These are phyloP conservation scores for Kwoniella pini DNA, from an alignment of 768 basidiomycete species.

Conservation along the genomic window DNA sequence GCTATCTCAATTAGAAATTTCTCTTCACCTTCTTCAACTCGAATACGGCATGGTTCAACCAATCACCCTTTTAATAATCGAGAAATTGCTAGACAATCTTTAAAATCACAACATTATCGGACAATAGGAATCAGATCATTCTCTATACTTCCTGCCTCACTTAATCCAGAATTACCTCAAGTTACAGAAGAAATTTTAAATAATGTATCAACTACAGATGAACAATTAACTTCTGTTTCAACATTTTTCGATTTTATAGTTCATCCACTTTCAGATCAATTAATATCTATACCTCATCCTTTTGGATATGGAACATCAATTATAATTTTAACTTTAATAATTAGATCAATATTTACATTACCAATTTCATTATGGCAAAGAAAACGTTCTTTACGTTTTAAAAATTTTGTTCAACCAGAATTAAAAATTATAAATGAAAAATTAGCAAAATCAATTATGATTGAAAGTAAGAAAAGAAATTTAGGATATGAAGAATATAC, in stretches of 20 bases:
- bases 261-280: slow-evolving; percentile 29
- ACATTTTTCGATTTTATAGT: slow-evolving; percentile 21
- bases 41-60: slow-evolving; percentile 1
- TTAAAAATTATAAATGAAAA: slow-evolving; percentile 41
- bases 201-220: slow-evolving; percentile 3
- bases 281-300: slow-evolving; percentile 37
- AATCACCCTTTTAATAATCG: neutral
- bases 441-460: slow-evolving; percentile 39
- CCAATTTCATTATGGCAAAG: slow-evolving; percentile 55
- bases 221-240: slow-evolving; percentile 4
- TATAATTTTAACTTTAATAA: slow-evolving; percentile 49
- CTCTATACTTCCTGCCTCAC: slow-evolving; percentile 1
- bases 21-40: neutral
- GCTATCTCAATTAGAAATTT: neutral
- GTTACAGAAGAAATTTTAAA: neutral
- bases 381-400: slow-evolving; percentile 29
- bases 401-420: slow-evolving; percentile 49
- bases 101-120: neutral
- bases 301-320: slow-evolving; percentile 49
- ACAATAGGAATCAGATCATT: neutral
- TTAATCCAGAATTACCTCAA: neutral
- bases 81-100: neutral
- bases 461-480: slow-evolving; percentile 46
- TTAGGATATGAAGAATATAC: slow-evolving; percentile 53
- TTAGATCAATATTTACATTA: slow-evolving; percentile 50